These are phyloP conservation scores for Stagonosporopsis chrysanthemi DNA, from an alignment of 2,329 filamentous ascomycete genomes.

Conservation along the genomic window DNA sequence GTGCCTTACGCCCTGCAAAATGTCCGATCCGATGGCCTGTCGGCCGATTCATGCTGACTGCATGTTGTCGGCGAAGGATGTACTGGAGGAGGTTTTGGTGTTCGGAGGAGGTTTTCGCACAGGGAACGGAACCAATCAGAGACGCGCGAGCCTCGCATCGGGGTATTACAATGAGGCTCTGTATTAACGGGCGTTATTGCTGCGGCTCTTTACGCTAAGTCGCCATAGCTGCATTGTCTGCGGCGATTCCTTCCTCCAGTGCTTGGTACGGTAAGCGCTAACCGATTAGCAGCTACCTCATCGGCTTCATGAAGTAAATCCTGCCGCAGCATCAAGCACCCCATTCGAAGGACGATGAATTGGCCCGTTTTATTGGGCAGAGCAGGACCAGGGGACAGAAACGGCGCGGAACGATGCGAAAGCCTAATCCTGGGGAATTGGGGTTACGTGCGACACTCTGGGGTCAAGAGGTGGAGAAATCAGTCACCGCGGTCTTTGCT, in stretches of 20 bases:
- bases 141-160: background rate
- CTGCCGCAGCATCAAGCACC: background rate
- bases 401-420: conserved; percentile 33
- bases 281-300: background rate
- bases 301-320: background rate
- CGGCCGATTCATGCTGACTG: background rate
- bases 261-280: background rate
- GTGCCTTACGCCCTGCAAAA: background rate
- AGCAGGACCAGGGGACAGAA: conserved; percentile 7
- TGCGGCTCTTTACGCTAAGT: background rate
- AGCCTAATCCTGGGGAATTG: conserved; percentile 28
- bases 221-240: background rate
- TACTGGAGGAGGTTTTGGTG: background rate
- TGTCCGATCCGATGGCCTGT: background rate
- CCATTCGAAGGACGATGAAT: background rate
- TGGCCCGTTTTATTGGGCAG: background rate
- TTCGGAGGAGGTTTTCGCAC: conserved; percentile 3
- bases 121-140: background rate
- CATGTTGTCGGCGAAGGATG: background rate
- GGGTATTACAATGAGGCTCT: conserved; percentile 1
- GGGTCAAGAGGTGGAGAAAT: conserved; percentile 17
- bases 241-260: conserved; percentile 1
- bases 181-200: conserved; percentile 3
- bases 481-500: conserved; percentile 19
- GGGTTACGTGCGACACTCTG: conserved; percentile 22